Evolutionary conservation across 352 stramenopile genomes (phyloP).

Genomic region (Pythium phragmitis): DNA sequence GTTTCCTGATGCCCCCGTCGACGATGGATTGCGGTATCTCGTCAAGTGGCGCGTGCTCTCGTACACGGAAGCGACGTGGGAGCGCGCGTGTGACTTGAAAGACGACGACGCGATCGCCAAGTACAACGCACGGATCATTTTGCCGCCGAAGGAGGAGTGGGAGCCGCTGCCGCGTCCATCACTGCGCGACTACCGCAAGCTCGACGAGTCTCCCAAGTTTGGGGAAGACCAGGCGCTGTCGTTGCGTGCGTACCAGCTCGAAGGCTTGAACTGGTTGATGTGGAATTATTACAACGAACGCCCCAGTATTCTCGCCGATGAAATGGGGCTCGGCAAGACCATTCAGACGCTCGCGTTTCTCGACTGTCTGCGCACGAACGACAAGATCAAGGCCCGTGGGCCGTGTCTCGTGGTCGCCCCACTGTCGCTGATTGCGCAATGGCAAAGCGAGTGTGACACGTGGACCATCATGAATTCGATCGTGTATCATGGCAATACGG

Average conservation of each 20-base stretch:
- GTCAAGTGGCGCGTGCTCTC: conserved; percentile 88
- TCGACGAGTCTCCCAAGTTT: conserved; percentile 78
- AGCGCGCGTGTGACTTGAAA: conserved; percentile 83
- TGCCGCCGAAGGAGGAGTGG: conserved; percentile 66
- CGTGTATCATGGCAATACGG: conserved; percentile 97
- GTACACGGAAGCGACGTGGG: conserved; percentile 88
- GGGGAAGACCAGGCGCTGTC: conserved; percentile 70
- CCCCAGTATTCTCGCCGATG: conserved; percentile 85
- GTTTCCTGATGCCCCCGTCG: conserved; percentile 66
- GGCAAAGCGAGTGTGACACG: conserved; percentile 98
- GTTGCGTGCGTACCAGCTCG: conserved; percentile 81
- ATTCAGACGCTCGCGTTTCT: conserved; percentile 94
- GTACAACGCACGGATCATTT: conserved; percentile 54
- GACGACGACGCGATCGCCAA: conserved; percentile 80
- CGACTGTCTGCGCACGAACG: conserved; percentile 88
- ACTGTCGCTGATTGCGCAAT: conserved; percentile 98
- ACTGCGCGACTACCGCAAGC: conserved; percentile 82
- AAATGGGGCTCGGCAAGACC: conserved; percentile 94
- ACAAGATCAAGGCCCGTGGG: conserved; percentile 89
- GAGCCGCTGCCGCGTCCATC: conserved; percentile 60
- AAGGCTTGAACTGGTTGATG: conserved; percentile 88
- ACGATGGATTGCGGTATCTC: conserved; percentile 84
- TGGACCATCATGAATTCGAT: conserved; percentile 99
- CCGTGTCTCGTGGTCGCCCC: conserved; percentile 99
- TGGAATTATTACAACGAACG: conserved; percentile 92